Evolutionary conservation across 768 basidiomycete genomes (phyloP), one percentile per base, ranked within the genome.

Genomic region (Calocera cornea): DNA sequence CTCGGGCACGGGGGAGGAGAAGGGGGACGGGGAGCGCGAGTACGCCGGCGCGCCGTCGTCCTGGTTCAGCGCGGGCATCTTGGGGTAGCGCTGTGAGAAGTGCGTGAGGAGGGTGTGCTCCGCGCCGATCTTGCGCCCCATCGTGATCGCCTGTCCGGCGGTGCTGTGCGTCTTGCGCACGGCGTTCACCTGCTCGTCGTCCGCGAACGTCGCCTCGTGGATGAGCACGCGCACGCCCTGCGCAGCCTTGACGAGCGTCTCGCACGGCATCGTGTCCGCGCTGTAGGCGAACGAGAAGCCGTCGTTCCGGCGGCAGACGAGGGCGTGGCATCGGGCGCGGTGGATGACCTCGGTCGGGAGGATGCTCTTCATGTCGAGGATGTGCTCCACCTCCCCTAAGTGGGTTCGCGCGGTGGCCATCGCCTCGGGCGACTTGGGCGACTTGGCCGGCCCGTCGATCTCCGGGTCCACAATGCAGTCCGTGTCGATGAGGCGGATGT

Each of bases 71-170:
- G 83, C 84, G 1, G 92, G 92, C 74, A 95, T 80, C 71, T 90
- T 92, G 19, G 95, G 92, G 76, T 95, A 95, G 33, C 94, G 87
- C 41, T 90, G 90, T 11, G 94, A 97, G 78, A 97, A 97, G 75
- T 97, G 95, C 0, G 93, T 98, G 24, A 98, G 83, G n/a, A 97
- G 83, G 44, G 92, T 81, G 70, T 92, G 86, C 65, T 85, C 78
- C 0, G 93, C 93, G 11, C 83, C 80, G 94, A 95, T 95, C 69
- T 92, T 95, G 67, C 41, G 34, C 2, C 87, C 95, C 16, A 93
- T 80, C 29, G 83, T 82, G 50, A 97, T 83, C 0, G 95, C 95
- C 73, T 97, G 90, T 0, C 90, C 85, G 68, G 93, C 84, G 0
- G 95, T 98, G 68, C 89, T 92, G 75, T 98, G 95, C 2, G 86